Percentiles rank a stretch among this genome's conserved stretches.
Conservation (phyloP, 2,329 filamentous ascomycete species). For the Arthrobotrys megalospora region DNA sequence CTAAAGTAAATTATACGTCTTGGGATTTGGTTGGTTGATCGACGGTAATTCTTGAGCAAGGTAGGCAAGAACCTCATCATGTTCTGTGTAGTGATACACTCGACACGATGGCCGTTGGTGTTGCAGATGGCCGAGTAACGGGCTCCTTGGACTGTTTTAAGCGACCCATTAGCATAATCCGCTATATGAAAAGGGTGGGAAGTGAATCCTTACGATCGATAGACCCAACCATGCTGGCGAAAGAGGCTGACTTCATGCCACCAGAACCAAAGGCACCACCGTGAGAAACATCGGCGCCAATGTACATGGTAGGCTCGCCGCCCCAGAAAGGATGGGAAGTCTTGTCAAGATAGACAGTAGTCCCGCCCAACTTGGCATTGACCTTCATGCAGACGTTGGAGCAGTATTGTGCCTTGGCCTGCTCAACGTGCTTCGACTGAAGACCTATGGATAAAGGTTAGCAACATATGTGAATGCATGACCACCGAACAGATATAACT, state of each 20-base stretch:
- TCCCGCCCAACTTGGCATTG: slow-evolving; percentile 92
- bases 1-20: slow-evolving; percentile 90
- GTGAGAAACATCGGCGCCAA: slow-evolving; percentile 94
- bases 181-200: neutral
- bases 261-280: slow-evolving; percentile 75
- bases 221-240: slow-evolving; percentile 78
- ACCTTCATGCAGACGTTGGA: slow-evolving; percentile 98
- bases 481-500: slow-evolving; percentile 37
- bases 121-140: slow-evolving; percentile 84
- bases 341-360: slow-evolving; percentile 73
- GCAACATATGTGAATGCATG: neutral
- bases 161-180: slow-evolving; percentile 66
- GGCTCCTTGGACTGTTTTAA: slow-evolving; percentile 80
- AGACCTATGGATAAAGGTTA: slow-evolving; percentile 72
- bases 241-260: slow-evolving; percentile 74
- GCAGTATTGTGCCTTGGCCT: slow-evolving; percentile 84
- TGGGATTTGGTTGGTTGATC: slow-evolving; percentile 77
- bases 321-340: slow-evolving; percentile 68
- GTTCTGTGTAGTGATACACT: slow-evolving; percentile 81
- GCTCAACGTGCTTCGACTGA: slow-evolving; percentile 78
- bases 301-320: slow-evolving; percentile 79
- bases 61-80: slow-evolving; percentile 77
- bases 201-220: slow-evolving; percentile 62
- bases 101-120: slow-evolving; percentile 84
- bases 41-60: slow-evolving; percentile 70